A percentile compares a stretch with the other conserved stretches of the same genome.
Conservation (phyloP, 257 asterid species). For the Nicotiana obtusifolia region DNA sequence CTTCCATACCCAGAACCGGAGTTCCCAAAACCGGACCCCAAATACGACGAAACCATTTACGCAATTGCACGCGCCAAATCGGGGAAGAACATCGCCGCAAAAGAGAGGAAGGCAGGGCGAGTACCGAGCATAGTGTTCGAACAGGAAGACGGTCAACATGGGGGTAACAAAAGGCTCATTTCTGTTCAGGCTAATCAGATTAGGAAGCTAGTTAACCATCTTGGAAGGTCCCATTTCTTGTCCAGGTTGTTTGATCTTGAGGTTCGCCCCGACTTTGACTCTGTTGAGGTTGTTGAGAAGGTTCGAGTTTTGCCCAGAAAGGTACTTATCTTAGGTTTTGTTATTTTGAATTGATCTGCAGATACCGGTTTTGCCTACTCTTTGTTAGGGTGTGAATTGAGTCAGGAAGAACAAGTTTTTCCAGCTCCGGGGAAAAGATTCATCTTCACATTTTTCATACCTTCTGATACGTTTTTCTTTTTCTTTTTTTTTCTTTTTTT, state of each 20-base stretch:
- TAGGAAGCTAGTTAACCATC: constrained; percentile 75
- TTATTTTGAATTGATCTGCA: neutral
- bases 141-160: constrained; percentile 91
- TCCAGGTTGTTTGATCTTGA: constrained; percentile 74
- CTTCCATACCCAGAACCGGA: constrained; percentile 39
- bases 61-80: constrained; percentile 66
- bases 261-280: constrained; percentile 51
- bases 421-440: neutral
- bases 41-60: constrained; percentile 61
- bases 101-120: constrained; percentile 67
- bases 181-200: constrained; percentile 81
- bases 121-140: constrained; percentile 90
- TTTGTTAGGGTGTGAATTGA: neutral
- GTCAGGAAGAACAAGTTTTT: neutral
- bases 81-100: constrained; percentile 63
- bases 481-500: too few relatives aligned
- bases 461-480: neutral
- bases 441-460: neutral
- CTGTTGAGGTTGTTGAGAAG: constrained; percentile 62
- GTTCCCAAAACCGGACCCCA: constrained; percentile 74
- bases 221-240: constrained; percentile 68
- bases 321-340: constrained; percentile 28
- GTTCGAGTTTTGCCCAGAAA: constrained; percentile 81
- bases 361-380: neutral
- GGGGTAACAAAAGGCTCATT: constrained; percentile 89